Evolutionary conservation across 164 flowering plant species (phyloP).

Genomic region (Euptelea pleiosperma): DNA sequence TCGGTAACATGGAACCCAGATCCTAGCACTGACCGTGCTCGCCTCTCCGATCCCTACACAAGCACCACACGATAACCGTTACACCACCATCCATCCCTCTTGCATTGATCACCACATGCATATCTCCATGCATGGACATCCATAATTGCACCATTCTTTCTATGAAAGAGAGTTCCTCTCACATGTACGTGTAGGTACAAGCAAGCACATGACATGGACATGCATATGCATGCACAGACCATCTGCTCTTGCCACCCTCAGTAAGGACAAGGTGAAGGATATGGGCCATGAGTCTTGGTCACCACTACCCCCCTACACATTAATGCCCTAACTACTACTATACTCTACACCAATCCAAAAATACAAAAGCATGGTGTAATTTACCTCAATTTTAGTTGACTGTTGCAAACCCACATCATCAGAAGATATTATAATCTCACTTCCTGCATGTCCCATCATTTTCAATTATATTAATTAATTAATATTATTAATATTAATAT

Average conservation of each 20-base stretch:
- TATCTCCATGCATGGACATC: background rate
- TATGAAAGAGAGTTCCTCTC: too few species aligned
- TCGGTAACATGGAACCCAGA: slow-evolving; percentile 18
- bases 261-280: slow-evolving; percentile 20
- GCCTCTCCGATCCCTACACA: slow-evolving; percentile 27
- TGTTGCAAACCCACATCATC: slow-evolving; percentile 22
- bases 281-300: slow-evolving; percentile 24
- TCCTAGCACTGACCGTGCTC: slow-evolving; percentile 26
- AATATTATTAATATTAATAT: background rate
- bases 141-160: background rate
- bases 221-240: slow-evolving; percentile 20
- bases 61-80: slow-evolving; percentile 18
- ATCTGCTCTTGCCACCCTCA: slow-evolving; percentile 19
- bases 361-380: slow-evolving; percentile 14
- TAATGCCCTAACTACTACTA: slow-evolving; percentile 9
- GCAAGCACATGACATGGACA: background rate
- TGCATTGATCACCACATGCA: background rate
- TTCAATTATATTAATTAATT: slow-evolving; percentile 1
- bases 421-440: slow-evolving; percentile 19
- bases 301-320: slow-evolving; percentile 10
- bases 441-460: slow-evolving; percentile 26
- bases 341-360: background rate
- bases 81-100: slow-evolving; percentile 8
- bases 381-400: slow-evolving; percentile 27
- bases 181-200: too few species aligned